Evolutionary conservation across 305 asterid species (phyloP).

Genomic region (Solanum hybrid): DNA sequence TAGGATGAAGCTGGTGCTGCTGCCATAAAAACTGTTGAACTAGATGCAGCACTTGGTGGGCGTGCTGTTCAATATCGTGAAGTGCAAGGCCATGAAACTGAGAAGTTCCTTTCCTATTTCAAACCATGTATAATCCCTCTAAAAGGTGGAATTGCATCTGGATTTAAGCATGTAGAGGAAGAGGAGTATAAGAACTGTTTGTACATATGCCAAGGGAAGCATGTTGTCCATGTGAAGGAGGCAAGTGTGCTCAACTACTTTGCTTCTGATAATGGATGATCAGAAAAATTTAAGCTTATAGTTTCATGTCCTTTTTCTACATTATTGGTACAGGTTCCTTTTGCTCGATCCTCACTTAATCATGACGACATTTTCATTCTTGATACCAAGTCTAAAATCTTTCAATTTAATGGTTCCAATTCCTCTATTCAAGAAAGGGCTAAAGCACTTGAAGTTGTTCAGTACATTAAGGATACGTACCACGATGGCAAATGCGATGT

Average conservation of each 20-base stretch:
- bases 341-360: slow-evolving; percentile 83
- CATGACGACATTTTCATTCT: slow-evolving; percentile 92
- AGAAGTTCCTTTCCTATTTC: slow-evolving; percentile 92
- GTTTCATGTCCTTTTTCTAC: slow-evolving; percentile 2
- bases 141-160: slow-evolving; percentile 91
- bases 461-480: slow-evolving; percentile 87
- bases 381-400: slow-evolving; percentile 77
- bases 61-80: slow-evolving; percentile 98
- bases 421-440: slow-evolving; percentile 98
- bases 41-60: slow-evolving; percentile 91
- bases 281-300: neutral
- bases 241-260: slow-evolving; percentile 34
- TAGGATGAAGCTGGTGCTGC: slow-evolving; percentile 98
- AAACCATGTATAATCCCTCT: slow-evolving; percentile 97
- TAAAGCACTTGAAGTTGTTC: slow-evolving; percentile 97
- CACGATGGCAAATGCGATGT: slow-evolving; percentile 97
- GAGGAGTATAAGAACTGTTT: slow-evolving; percentile 71
- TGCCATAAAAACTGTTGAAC: slow-evolving; percentile 84
- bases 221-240: slow-evolving; percentile 92
- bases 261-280: slow-evolving; percentile 6
- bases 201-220: slow-evolving; percentile 89
- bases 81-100: slow-evolving; percentile 93
- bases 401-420: slow-evolving; percentile 94
- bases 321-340: slow-evolving; percentile 55
- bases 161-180: slow-evolving; percentile 75